Evolutionary conservation across 129 eudicot genomes (phyloP).

Genomic region (Kitagawia praeruptora): DNA sequence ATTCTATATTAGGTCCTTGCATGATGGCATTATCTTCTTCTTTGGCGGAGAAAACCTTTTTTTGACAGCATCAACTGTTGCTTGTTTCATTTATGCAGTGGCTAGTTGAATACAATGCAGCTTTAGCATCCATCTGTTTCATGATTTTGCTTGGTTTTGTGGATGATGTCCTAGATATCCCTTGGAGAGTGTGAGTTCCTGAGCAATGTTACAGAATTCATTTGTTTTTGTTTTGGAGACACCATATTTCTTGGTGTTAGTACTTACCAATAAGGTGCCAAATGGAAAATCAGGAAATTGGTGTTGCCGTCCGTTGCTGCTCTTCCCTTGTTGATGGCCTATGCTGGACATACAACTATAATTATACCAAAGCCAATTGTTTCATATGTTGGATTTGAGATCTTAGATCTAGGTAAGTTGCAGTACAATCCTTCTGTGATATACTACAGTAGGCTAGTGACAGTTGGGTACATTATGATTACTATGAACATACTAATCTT

Average conservation of each 20-base stretch:
- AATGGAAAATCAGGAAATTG: constrained; percentile 67
- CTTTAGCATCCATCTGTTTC: constrained; percentile 93
- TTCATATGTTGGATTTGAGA: constrained; percentile 63
- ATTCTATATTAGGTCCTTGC: constrained; percentile 1
- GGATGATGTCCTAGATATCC: constrained; percentile 94
- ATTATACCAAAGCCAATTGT: constrained; percentile 92
- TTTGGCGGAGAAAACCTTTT: not conserved
- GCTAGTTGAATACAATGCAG: constrained; percentile 99
- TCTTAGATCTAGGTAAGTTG: constrained; percentile 71
- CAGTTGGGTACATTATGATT: not conserved
- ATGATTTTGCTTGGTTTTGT: constrained; percentile 95
- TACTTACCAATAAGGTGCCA: constrained; percentile 3
- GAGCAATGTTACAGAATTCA: not conserved
- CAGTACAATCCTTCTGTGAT: not conserved
- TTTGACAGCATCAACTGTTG: not conserved
- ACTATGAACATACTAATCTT: not conserved
- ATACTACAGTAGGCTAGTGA: not conserved
- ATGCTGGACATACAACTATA: constrained; percentile 96
- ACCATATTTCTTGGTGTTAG: constrained; percentile 9
- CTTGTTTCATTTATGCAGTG: constrained; percentile 52
- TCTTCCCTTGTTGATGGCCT: constrained; percentile 96
- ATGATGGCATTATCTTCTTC: not conserved
- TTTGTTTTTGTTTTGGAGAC: not conserved
- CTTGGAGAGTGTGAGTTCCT: constrained; percentile 96
- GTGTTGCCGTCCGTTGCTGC: constrained; percentile 88